Base-by-base conservation (phyloP, 371 early-diverging fungal species). In the Lichtheimia ornata region DNA sequence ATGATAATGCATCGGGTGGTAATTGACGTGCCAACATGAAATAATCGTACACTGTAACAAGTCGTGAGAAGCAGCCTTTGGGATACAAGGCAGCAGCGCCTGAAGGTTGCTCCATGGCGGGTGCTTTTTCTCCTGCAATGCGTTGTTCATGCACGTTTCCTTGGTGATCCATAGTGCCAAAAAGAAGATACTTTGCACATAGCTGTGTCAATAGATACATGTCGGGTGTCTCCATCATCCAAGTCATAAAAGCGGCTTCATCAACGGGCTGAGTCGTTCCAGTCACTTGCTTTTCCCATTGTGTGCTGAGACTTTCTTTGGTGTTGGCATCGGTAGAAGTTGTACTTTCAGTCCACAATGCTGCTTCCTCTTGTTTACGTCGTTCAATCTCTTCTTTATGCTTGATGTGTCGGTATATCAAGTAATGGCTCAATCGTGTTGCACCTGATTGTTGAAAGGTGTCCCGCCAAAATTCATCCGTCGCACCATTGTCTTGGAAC, bases 41-140 rank as follows among this genome's bases (percentile, higher is more conserved):
- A 44, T 78, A 81, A 28, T 72, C 73, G 24, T 58, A 72, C 0
- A 72, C 66, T 15, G 64, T 69, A 52, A 81, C 17, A 4, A 81
- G 30, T 4, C 61, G 60, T 1, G 77, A 74, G 22, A 76, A 70
- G 6, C 28, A 18, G 3, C 53, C 56, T 0, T 64, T 58, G 0
- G 50, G 61, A 49, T 50, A 50, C 15, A 45, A 15, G 35, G 35
- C 22, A 22, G 22, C 22, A 5, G 25, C 54, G 5, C 55, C 58
- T 0, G 15, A 3, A 11, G 64, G 66, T 7, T 53, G 28, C 15
- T 53, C n/a, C 1, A 73, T 58, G 7, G 28, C 49, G 12, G 79
- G 79, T 6, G 76, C 67, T 2, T 53, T n/a, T 1, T 58, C 13
- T 27, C 70, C 72, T 12, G 59, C 41, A 4, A 70, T 15, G 18